Percentiles rank a stretch among this genome's conserved stretches.
Conservation (phyloP, 805 yeast species). For the Wickerhamomyces silvicola region DNA sequence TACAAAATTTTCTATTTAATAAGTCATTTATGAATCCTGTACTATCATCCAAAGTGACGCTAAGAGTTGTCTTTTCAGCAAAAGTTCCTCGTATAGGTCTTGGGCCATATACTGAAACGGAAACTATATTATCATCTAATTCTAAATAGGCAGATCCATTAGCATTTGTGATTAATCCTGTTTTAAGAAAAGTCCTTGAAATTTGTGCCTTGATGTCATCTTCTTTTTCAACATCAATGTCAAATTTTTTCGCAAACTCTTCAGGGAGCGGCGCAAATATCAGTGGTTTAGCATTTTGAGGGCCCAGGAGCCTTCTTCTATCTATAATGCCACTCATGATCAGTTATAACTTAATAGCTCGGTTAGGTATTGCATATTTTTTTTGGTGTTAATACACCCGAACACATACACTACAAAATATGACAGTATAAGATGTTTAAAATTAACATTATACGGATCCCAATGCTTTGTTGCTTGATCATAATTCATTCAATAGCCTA, state of each 20-base stretch:
- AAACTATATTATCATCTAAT: slow-evolving; percentile 37
- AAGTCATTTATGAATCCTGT: slow-evolving; percentile 19
- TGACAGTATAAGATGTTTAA: too few relatives aligned
- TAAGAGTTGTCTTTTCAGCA: slow-evolving; percentile 55
- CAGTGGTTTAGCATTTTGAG: slow-evolving; percentile 55
- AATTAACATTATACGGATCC: too few relatives aligned
- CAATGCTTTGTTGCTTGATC: too few relatives aligned
- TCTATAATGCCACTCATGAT: slow-evolving; percentile 32
- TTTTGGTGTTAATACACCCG: not conserved
- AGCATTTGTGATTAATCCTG: slow-evolving; percentile 62
- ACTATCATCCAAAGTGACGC: slow-evolving; percentile 40
- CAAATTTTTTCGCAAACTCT: slow-evolving; percentile 6
- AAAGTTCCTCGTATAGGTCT: slow-evolving; percentile 76
- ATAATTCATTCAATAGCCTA: not conserved
- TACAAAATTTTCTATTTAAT: slow-evolving; percentile 42
- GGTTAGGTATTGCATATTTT: too few relatives aligned
- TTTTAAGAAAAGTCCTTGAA: slow-evolving; percentile 43
- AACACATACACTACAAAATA: too few relatives aligned
- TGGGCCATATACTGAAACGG: slow-evolving; percentile 81
- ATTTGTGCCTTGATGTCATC: slow-evolving; percentile 25
- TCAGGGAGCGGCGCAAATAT: slow-evolving; percentile 27
- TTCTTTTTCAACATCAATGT: slow-evolving; percentile 10
- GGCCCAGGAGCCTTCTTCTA: slow-evolving; percentile 84
- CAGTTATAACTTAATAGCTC: not conserved
- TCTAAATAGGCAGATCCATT: slow-evolving; percentile 84